These are phyloP conservation scores for Tetrahymena malaccensis DNA, from an alignment of 73 alveolate genomes.

Conservation along the genomic window DNA sequence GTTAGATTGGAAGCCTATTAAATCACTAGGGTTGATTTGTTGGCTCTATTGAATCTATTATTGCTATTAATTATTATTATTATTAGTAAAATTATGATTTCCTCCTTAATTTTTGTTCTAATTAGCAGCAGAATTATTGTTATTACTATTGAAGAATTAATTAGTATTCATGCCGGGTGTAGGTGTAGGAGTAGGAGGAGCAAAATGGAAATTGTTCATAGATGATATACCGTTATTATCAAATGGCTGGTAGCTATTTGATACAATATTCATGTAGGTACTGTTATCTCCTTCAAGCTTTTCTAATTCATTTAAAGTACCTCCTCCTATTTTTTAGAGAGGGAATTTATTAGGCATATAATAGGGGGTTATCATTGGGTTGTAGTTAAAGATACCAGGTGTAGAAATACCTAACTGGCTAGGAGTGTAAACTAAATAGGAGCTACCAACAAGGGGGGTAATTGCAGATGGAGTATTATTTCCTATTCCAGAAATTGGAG, in stretches of 20 bases:
- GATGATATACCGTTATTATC: background rate
- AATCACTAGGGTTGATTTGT: background rate
- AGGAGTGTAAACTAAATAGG: background rate
- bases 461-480: background rate
- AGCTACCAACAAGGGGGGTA: background rate
- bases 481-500: background rate
- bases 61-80: background rate
- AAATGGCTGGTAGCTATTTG: background rate
- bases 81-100: too few species aligned
- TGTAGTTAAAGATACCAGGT: background rate
- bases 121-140: background rate
- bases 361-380: background rate
- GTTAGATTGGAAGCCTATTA: background rate
- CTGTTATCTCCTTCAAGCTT: background rate
- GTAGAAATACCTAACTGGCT: background rate
- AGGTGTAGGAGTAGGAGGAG: background rate
- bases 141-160: background rate
- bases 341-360: background rate
- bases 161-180: background rate
- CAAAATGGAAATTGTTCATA: background rate
- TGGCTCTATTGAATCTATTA: background rate
- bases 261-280: background rate
- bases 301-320: background rate
- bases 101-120: background rate
- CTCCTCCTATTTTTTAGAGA: background rate